These are phyloP conservation scores for Suillus tomentosus DNA, from an alignment of 768 basidiomycete genomes.

Conservation along the genomic window DNA sequence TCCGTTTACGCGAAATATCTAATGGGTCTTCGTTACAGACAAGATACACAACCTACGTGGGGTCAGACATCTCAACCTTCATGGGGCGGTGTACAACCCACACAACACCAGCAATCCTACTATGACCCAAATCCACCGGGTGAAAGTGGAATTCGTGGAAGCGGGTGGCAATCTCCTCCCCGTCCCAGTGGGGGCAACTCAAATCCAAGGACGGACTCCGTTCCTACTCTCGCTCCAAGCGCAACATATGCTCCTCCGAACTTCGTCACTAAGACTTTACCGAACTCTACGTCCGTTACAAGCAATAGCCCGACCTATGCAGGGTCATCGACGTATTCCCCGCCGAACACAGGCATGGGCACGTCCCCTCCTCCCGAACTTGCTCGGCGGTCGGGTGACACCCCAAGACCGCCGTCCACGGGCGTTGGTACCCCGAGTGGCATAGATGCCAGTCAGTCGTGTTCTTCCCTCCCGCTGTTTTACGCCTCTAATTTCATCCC, in stretches of 20 bases:
- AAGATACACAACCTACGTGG: background rate
- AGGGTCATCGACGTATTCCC: conserved; percentile 5
- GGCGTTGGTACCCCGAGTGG: conserved; percentile 20
- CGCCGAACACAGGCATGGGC: conserved; percentile 6
- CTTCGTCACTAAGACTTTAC: conserved; percentile 2
- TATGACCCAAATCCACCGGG: conserved; percentile 37
- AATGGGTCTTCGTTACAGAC: conserved; percentile 5
- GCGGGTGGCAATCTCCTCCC: conserved; percentile 7
- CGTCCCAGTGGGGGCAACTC: background rate
- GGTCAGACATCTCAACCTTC: conserved; percentile 17
- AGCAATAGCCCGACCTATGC: conserved; percentile 11
- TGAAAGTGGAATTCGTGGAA: background rate
- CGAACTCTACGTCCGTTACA: conserved; percentile 13
- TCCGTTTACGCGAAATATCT: background rate
- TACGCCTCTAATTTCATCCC: background rate
- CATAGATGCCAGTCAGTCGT: conserved; percentile 37
- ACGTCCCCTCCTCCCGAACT: conserved; percentile 3
- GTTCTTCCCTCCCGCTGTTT: too few species aligned
- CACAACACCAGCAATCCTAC: conserved; percentile 30
- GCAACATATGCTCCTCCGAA: background rate
- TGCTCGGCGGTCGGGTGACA: conserved; percentile 4
- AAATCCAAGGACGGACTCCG: background rate
- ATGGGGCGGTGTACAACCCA: conserved; percentile 16
- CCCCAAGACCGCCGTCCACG: conserved; percentile 24
- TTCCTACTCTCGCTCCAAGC: background rate